Evolutionary conservation across 2,329 filamentous ascomycete genomes (phyloP).

Genomic region (Botrytis pseudocinerea): DNA sequence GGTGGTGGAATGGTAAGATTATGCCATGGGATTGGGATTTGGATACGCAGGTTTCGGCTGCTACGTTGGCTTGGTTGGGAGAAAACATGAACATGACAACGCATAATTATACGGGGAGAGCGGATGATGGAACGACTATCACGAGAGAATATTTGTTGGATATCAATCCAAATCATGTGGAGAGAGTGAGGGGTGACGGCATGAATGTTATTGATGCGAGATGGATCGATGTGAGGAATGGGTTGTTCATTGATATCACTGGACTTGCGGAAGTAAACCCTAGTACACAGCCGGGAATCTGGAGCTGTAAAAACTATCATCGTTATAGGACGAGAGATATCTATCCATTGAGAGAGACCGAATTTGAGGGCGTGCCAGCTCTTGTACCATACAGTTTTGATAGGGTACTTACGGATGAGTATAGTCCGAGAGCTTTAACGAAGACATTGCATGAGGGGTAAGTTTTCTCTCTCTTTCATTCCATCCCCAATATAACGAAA

Average conservation of each 20-base stretch:
- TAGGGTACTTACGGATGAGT: conserved; percentile 65
- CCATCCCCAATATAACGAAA: neutral
- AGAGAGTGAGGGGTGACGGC: conserved; percentile 64
- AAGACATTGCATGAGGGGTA: conserved; percentile 63
- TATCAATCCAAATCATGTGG: conserved; percentile 68
- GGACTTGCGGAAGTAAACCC: conserved; percentile 69
- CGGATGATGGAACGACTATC: conserved; percentile 45
- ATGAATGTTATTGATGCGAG: conserved; percentile 80
- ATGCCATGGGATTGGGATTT: conserved; percentile 85
- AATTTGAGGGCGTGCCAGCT: conserved; percentile 72
- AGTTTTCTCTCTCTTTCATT: conserved; percentile 36
- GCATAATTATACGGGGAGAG: conserved; percentile 43
- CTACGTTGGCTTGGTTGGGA: conserved; percentile 66
- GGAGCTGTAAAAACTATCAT: conserved; percentile 81
- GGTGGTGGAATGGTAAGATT: conserved; percentile 83
- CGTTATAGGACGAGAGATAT: conserved; percentile 69
- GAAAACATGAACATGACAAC: conserved; percentile 68
- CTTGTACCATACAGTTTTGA: conserved; percentile 70
- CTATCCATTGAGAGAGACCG: conserved; percentile 71
- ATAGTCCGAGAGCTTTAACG: conserved; percentile 60
- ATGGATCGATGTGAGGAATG: conserved; percentile 76
- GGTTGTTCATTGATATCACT: conserved; percentile 83
- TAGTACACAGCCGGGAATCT: conserved; percentile 59
- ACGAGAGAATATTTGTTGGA: conserved; percentile 68
- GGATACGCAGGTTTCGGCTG: conserved; percentile 73